These are phyloP conservation scores for Calendula officinalis DNA, from an alignment of 129 eudicot species.

Conservation along the genomic window DNA sequence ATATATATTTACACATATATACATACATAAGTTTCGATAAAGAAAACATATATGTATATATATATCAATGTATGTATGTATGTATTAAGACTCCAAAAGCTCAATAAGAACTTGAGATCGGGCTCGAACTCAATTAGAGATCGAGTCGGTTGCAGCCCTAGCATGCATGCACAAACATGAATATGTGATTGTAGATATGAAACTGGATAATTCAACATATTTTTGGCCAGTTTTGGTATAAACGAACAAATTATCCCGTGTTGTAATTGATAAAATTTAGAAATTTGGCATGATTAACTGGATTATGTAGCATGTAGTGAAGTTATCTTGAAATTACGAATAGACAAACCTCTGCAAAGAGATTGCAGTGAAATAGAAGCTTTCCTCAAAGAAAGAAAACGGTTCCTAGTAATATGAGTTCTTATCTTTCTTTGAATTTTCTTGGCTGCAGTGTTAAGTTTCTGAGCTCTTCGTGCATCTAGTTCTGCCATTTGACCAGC, in stretches of 20 bases:
- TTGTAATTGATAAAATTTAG: background rate
- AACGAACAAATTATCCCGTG: background rate
- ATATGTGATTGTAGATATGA: conserved; percentile 10
- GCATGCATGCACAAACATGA: conserved; percentile 20
- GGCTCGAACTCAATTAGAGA: no score
- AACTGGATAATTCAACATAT: background rate
- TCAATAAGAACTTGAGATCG: no score
- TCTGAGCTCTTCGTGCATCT: conserved; percentile 83
- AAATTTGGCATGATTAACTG: background rate
- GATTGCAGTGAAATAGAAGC: conserved; percentile 73
- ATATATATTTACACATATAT: no score
- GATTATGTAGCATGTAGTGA: conserved; percentile 3
- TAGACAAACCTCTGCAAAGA: conserved; percentile 67
- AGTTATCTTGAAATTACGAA: conserved; percentile 2
- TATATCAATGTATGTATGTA: no score
- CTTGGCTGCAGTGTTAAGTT: conserved; percentile 81
- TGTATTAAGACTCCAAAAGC: no score
- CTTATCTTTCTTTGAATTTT: conserved; percentile 77
- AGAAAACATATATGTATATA: background rate
- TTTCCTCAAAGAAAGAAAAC: conserved; percentile 61
- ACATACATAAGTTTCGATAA: no score
- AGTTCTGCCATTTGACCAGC: conserved; percentile 99
- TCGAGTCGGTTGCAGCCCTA: background rate
- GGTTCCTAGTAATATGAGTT: conserved; percentile 74
- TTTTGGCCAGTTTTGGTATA: no score